Evolutionary conservation across 352 stramenopile species (phyloP).

Genomic region (Phytophthora macrochlamydospora): DNA sequence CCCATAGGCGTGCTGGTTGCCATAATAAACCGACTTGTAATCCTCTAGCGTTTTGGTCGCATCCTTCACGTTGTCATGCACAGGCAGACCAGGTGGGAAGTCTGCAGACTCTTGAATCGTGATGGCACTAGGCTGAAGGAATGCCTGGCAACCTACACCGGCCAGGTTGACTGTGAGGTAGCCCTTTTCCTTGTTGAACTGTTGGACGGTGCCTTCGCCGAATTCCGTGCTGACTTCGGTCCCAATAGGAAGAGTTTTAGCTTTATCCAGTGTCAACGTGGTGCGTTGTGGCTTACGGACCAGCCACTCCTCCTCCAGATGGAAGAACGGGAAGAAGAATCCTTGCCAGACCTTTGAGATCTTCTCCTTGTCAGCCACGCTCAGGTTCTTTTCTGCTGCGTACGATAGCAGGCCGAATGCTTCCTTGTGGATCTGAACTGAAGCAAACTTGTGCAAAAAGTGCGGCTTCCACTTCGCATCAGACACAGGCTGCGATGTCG

Average conservation of each 20-base stretch:
- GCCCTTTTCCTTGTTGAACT: constrained; percentile 68
- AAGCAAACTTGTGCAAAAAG: constrained; percentile 76
- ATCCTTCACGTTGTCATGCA: constrained; percentile 66
- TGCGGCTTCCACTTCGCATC: constrained; percentile 60
- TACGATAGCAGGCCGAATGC: constrained; percentile 80
- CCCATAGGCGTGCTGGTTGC: constrained; percentile 87
- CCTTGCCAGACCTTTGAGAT: constrained; percentile 83
- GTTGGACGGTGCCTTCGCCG: constrained; percentile 80
- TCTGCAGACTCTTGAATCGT: constrained; percentile 79
- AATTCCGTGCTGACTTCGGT: constrained; percentile 84
- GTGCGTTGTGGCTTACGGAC: constrained; percentile 76
- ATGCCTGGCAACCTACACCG: constrained; percentile 60
- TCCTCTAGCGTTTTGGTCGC: constrained; percentile 43
- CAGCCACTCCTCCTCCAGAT: constrained; percentile 84
- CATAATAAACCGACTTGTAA: constrained; percentile 69
- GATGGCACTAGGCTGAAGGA: constrained; percentile 75
- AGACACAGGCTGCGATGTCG: constrained; percentile 9
- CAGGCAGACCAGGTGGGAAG: constrained; percentile 69
- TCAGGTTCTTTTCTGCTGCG: constrained; percentile 83
- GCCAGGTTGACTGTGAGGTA: constrained; percentile 74
- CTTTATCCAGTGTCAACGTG: constrained; percentile 65
- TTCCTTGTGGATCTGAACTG: constrained; percentile 87
- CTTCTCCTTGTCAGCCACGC: constrained; percentile 83
- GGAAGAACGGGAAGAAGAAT: constrained; percentile 89
- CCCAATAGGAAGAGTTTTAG: constrained; percentile 63